Evolutionary conservation across 2,329 filamentous ascomycete species (phyloP).

Genomic region (Alternaria panax): DNA sequence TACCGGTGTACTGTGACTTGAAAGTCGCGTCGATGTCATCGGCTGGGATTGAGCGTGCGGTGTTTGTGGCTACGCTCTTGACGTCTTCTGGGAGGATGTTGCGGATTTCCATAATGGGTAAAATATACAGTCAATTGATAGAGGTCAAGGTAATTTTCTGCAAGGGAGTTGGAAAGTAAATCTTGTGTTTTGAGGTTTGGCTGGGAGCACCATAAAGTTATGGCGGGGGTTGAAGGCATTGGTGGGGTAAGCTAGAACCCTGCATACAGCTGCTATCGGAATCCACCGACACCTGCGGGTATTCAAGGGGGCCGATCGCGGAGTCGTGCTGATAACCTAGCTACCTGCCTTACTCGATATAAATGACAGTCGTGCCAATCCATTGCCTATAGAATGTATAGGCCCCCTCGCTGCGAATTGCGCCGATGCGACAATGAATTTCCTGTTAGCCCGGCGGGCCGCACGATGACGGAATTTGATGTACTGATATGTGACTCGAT

Average conservation of each 20-base stretch:
- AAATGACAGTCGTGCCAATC: not conserved
- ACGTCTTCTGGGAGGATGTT: conserved; percentile 42
- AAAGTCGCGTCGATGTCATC: conserved; percentile 63
- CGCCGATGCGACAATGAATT: not conserved
- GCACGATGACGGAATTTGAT: not conserved
- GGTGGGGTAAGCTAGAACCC: conserved; percentile 27
- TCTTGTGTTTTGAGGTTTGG: conserved; percentile 1
- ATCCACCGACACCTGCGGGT: conserved; percentile 21
- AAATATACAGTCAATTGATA: not conserved
- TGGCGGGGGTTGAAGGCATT: conserved; percentile 19
- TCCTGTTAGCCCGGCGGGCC: not conserved
- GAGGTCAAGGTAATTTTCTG: not conserved
- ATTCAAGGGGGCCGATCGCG: conserved; percentile 22
- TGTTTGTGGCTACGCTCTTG: conserved; percentile 33
- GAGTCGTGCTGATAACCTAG: conserved; percentile 13
- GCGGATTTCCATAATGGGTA: conserved; percentile 42
- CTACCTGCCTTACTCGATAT: conserved; percentile 5
- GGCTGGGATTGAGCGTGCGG: conserved; percentile 51
- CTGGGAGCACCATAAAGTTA: conserved; percentile 5
- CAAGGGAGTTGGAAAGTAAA: not conserved
- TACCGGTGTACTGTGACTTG: conserved; percentile 62
- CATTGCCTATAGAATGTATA: not conserved
- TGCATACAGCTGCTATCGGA: conserved; percentile 18
- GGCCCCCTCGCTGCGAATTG: not conserved
- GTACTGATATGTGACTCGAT: not conserved